Evolutionary conservation across 139 green algal genomes (phyloP), one percentile per base, ranked within the genome.

Genomic region (Haematococcus sp.): DNA sequence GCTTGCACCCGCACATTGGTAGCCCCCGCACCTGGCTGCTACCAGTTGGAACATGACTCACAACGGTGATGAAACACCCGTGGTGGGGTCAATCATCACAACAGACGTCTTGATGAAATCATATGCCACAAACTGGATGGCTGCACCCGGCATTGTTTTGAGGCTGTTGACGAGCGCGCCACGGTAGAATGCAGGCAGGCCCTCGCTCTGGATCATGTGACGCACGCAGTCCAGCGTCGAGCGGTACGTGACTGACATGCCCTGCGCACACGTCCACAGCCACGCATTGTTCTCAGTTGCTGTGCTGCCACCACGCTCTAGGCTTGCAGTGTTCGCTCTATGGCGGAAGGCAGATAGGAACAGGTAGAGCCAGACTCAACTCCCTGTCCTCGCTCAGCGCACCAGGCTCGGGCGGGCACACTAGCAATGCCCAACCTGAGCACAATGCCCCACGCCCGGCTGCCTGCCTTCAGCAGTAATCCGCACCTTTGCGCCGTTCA

Each of bases 111-210:
- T 83, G 64, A 90, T 71, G 4, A 78, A 31, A 43, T 90, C 85
- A 44, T 90, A 90, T 35, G 78, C 71, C 9, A 90, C 32, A 52
- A 90, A 90, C 79, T 92, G 87, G 44, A 92, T 70, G 17, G 88
- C 79, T 13, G 85, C 85, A 0, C 79, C 84, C 0, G 87, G 82
- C 13, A 79, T 71, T 0, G 80, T 90, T 33, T 87, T 88, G 51
- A 88, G 16, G 55, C 55, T 73, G 71, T 85, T 90, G n/a, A 88
- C 69, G 16, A 56, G 34, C 43, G 69, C 75, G 34, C 88, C 88
- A 32, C 83, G 67, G 72, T 90, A 91, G 22, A 92, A 76, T 55
- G 75, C 68, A 9, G 23, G 32, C 19, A 80, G 20, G 0, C 75
- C 82, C 28, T 76, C 73, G 4, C 59, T 69, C 52, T 35, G 33